These are phyloP conservation scores for Alternaria sp. DNA, from an alignment of 2,329 filamentous ascomycete species.

Conservation along the genomic window DNA sequence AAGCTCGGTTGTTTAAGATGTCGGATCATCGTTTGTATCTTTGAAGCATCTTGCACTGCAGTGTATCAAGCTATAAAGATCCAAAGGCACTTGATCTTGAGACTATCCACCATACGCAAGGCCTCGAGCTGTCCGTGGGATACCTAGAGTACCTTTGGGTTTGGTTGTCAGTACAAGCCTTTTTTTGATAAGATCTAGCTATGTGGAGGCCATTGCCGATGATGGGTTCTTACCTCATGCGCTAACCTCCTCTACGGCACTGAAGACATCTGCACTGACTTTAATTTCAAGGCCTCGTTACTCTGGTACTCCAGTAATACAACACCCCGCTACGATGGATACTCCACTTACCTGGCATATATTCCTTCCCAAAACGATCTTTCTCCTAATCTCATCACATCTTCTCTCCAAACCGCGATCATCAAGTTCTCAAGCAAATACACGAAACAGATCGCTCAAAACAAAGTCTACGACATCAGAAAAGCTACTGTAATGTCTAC, in stretches of 20 bases:
- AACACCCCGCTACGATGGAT: not conserved
- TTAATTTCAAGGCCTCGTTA: not conserved
- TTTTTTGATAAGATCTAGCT: not conserved
- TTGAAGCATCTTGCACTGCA: not conserved
- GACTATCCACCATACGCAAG: not conserved
- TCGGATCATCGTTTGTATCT: not conserved
- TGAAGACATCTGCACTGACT: not conserved
- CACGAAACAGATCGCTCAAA: not conserved
- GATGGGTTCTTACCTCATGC: not conserved
- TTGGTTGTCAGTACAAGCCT: not conserved
- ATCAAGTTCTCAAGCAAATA: not conserved
- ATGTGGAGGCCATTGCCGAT: not conserved
- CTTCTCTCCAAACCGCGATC: not conserved
- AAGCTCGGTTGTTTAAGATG: not conserved
- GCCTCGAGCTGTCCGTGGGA: not conserved
- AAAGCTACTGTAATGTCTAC: not conserved
- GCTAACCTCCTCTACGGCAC: not conserved
- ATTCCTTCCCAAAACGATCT: not conserved
- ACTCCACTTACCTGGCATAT: not conserved
- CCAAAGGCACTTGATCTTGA: not conserved
- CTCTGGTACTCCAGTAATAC: not conserved
- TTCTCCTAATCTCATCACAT: not conserved
- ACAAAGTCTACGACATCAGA: not conserved
- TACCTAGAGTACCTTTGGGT: not conserved
- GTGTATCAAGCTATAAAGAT: not conserved